Evolutionary conservation across 176 grass and related monocot species (phyloP), one percentile per base, ranked within the genome.

Genomic region (Carex parvula): DNA sequence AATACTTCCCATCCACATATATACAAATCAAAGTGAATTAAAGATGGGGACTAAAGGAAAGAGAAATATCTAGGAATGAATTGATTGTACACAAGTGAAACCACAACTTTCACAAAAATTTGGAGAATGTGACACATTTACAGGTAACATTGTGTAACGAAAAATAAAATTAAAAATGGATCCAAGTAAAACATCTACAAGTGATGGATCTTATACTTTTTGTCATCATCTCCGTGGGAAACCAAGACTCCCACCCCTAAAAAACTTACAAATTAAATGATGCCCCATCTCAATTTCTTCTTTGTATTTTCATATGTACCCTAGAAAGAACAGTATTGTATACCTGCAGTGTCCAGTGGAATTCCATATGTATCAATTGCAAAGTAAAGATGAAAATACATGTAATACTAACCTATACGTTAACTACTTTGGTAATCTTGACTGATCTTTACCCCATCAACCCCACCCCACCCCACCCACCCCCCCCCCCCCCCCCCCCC

Each of bases 91-190:
- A 77, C 22, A 77, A 77, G 11, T 54, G 46, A 77, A 75, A 77
- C 8, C 72, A 50, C 48, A 77, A 78, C 24, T 57, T 30, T 57
- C 52, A 54, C 50, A 18, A 57, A 52, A 56, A 77, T 18, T 30
- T 57, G 73, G 52, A 56, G 73, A 78, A 78, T 57, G 73, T 29
- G 73, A 56, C 52, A 57, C 24, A 78, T 78, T 78, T 78, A 78
- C 73, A 78, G 18, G 73, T 78, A 78, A 78, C 24, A 56, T 77
- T 20, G 24, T 78, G 73, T 78, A 78, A 78, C 52, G 52, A 78
- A 78, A 76, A 71, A 21, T 39, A 42, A 24, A 56, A 78, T n/a
- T 35, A 30, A 57, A 53, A 77, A 56, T 57, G 2, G 24, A 78
- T 78, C 15, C 22, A 78, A 78, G n/a, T 78, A 57, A 55, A 78